These are phyloP conservation scores for Aegilops sharonensis DNA, from an alignment of 176 grass and related monocot genomes.

Conservation along the genomic window DNA sequence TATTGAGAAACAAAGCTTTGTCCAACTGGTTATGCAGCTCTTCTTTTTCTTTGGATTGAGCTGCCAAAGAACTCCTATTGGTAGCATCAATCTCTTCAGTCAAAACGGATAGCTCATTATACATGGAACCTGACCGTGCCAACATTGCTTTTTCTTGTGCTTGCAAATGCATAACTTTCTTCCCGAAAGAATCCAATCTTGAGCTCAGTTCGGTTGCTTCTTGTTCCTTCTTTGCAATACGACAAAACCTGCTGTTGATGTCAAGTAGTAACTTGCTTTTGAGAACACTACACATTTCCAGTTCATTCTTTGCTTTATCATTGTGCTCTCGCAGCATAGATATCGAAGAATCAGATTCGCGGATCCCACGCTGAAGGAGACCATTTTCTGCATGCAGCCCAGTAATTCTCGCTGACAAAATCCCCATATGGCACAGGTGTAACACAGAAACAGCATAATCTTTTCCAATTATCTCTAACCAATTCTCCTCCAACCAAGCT, in stretches of 20 bases:
- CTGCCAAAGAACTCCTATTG: conserved; percentile 50
- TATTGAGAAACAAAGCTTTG: conserved; percentile 32
- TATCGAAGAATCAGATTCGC: conserved; percentile 71
- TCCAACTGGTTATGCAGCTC: conserved; percentile 45
- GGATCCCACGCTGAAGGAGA: conserved; percentile 74
- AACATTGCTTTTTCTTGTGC: conserved; percentile 84
- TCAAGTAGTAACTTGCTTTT: conserved; percentile 91
- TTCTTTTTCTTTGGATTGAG: conserved; percentile 65
- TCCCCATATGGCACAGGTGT: conserved; percentile 90
- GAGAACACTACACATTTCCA: conserved; percentile 75
- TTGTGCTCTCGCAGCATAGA: conserved; percentile 75
- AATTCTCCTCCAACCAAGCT: conserved; percentile 75
- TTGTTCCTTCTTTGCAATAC: conserved; percentile 87
- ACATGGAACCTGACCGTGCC: conserved; percentile 72
- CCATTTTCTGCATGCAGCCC: conserved; percentile 78
- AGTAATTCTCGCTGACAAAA: conserved; percentile 81
- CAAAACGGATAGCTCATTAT: conserved; percentile 61
- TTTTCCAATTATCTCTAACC: conserved; percentile 82
- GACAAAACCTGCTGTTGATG: conserved; percentile 73
- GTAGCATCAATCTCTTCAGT: conserved; percentile 66
- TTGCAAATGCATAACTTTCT: conserved; percentile 74
- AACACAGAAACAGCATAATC: conserved; percentile 92
- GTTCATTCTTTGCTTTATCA: conserved; percentile 69
- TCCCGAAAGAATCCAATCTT: conserved; percentile 64
- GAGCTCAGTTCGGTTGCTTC: conserved; percentile 59